Base-by-base conservation (phyloP, 208 protist genomes). In the Balamuthia mandrillaris region DNA sequence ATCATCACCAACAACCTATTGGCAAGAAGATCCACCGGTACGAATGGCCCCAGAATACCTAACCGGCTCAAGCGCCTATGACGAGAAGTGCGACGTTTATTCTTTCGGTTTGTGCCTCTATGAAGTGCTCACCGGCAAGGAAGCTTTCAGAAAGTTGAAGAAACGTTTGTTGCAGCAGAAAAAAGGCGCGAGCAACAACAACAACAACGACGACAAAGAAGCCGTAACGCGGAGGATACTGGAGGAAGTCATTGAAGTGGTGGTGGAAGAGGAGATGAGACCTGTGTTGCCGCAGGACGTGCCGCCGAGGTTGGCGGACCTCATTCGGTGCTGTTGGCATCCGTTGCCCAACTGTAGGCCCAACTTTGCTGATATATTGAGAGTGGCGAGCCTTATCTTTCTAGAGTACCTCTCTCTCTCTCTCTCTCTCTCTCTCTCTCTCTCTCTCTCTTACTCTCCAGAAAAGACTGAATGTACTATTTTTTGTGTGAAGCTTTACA, bases 81-180 rank as follows among this genome's bases (percentile, higher is more conserved):
- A 41, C 63, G 33, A 72, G 63, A 72, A 72, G 63, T 72, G 63
- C 63, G 63, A 72, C 37, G 63, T 72, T 6, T 72, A 72, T 27
- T 72, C 63, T 33, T 72, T 72, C 33, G 63, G 37, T 27, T 72
- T 33, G n/a, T 72, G 63, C 37, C 63, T 72, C 29, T 33, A 33
- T 4, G 63, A 72, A 41, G 47, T 72, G 18, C 63, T 72, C 37
- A 45, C 63, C 7, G 63, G 63, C n/a, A 41, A 72, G 63, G 63
- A 72, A 27, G 63, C 47, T 33, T 72, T 72, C 63, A 72, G 47
- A 16, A 49, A 33, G 37, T 41, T 72, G n/a, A 72, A 72, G 33
- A 72, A 49, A 7, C 63, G 41, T 16, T 49, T 72, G 6, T 41
- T 72, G 35, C 27, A 49, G 37, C 47, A 33, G n/a, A 72, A 72